Conservation (phyloP, 176 grass and related monocot species). For the Aechmea fasciata region DNA sequence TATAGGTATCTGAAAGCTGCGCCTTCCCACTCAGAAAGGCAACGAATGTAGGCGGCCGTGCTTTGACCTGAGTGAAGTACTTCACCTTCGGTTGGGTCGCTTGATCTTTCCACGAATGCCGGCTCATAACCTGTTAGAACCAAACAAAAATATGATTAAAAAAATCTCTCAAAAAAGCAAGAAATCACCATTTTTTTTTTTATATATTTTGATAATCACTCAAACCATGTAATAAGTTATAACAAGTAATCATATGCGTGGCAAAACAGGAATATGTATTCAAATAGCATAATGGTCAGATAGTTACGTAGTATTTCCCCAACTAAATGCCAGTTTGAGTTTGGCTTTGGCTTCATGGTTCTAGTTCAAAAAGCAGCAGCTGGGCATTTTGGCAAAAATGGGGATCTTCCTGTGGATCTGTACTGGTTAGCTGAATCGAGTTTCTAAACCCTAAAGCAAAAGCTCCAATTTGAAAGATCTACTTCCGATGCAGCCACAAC, state of each 20-base stretch:
- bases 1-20: slow-evolving; percentile 73
- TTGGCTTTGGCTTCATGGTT: too few relatives aligned
- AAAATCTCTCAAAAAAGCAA: not conserved
- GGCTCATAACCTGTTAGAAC: slow-evolving; percentile 69
- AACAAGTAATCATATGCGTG: not conserved
- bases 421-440: too few relatives aligned
- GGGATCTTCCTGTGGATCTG: too few relatives aligned
- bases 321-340: slow-evolving; percentile 9
- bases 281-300: not conserved
- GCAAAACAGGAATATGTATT: too few relatives aligned
- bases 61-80: slow-evolving; percentile 96
- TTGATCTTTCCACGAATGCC: slow-evolving; percentile 90
- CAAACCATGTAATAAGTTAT: not conserved
- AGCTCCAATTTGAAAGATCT: not conserved
- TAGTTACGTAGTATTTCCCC: slow-evolving; percentile 1
- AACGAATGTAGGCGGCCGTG: slow-evolving; percentile 83
- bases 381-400: too few relatives aligned
- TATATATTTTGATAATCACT: not conserved
- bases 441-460: not conserved
- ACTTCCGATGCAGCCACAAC: not conserved
- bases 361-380: too few relatives aligned
- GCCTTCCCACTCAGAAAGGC: slow-evolving; percentile 79
- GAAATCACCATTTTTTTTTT: not conserved
- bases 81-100: slow-evolving; percentile 88
- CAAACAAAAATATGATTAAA: not conserved